Evolutionary conservation across 2,329 filamentous ascomycete genomes (phyloP).

Genomic region (Arthrinium puccinioides): DNA sequence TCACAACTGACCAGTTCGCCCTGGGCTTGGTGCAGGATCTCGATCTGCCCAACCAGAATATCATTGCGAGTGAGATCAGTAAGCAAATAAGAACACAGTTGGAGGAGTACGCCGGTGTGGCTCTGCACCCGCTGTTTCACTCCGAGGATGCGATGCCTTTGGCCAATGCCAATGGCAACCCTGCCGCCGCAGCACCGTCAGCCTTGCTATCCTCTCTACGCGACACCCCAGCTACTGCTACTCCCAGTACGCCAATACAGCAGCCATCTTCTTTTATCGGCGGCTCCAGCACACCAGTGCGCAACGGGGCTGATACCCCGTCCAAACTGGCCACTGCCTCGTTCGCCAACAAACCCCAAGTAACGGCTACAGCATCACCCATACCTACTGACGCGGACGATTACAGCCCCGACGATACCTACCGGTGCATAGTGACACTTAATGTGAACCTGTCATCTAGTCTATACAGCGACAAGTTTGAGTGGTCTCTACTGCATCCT

Average conservation of each 20-base stretch:
- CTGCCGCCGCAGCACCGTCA: constrained; percentile 9
- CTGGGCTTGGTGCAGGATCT: constrained; percentile 83
- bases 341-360: constrained; percentile 39
- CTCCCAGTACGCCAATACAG: constrained; percentile 32
- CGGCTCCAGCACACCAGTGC: constrained; percentile 50
- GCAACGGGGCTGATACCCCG: constrained; percentile 44
- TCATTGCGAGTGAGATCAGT: constrained; percentile 73
- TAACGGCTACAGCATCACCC: constrained; percentile 64
- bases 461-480: constrained; percentile 94
- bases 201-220: constrained; percentile 13
- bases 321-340: constrained; percentile 38
- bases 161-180: constrained; percentile 13
- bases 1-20: constrained; percentile 96
- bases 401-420: constrained; percentile 86
- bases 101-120: constrained; percentile 92
- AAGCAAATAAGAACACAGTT: constrained; percentile 91
- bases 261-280: constrained; percentile 22
- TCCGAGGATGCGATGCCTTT: constrained; percentile 26
- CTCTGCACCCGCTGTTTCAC: constrained; percentile 87
- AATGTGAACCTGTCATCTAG: constrained; percentile 88
- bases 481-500: constrained; percentile 91
- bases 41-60: constrained; percentile 71
- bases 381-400: constrained; percentile 61
- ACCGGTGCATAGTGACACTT: constrained; percentile 84
- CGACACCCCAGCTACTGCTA: constrained; percentile 33